Conservation (phyloP, 2,329 filamentous ascomycete genomes). For the Penicillium sp. region DNA sequence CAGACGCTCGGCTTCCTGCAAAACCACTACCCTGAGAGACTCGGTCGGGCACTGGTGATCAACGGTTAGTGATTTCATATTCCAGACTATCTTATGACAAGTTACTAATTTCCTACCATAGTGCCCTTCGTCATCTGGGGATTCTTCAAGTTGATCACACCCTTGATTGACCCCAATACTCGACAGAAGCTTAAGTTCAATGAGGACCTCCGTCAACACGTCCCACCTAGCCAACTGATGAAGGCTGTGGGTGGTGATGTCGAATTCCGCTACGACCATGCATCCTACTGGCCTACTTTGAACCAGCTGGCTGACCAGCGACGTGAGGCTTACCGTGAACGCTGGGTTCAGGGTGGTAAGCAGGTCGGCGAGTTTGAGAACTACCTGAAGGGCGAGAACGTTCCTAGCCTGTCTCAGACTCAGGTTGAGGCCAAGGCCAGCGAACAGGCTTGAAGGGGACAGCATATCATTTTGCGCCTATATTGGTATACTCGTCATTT, state of each 20-base stretch:
- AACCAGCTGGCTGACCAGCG: conserved; percentile 67
- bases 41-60: conserved; percentile 84
- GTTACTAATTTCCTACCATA: conserved; percentile 36
- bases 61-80: conserved; percentile 62
- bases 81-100: neutral
- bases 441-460: conserved; percentile 1
- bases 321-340: conserved; percentile 60
- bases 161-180: conserved; percentile 94
- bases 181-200: conserved; percentile 97
- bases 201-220: conserved; percentile 79
- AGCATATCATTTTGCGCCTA: neutral
- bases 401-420: conserved; percentile 39
- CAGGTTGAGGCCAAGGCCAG: conserved; percentile 17
- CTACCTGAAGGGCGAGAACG: conserved; percentile 72
- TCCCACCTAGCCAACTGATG: conserved; percentile 81
- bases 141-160: conserved; percentile 94
- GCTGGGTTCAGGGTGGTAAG: conserved; percentile 80
- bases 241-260: conserved; percentile 74
- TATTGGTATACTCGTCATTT: neutral
- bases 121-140: conserved; percentile 88
- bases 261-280: conserved; percentile 89
- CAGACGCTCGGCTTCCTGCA: conserved; percentile 90
- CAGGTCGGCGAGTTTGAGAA: conserved; percentile 81
- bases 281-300: conserved; percentile 83
- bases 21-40: conserved; percentile 89